Base-by-base conservation (phyloP, 805 yeast species). In the Candida patagonica region DNA sequence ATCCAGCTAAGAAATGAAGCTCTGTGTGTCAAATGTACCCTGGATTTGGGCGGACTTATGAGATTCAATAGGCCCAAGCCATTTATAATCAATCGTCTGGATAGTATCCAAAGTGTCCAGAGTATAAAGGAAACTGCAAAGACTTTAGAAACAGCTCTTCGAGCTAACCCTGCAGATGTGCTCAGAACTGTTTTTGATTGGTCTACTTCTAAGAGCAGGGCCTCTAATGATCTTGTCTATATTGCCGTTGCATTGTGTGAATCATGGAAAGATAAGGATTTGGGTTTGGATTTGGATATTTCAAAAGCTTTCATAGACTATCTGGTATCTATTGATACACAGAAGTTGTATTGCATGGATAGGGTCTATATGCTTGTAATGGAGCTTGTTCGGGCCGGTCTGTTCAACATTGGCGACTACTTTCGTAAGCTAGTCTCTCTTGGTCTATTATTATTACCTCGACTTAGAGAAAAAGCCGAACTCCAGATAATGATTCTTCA, bases 391-490 rank as follows among this genome's bases (percentile, higher is more conserved):
- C 70, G 67, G 30, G 48, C 67, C 40, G 70, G 70, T 34, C 56
- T 80, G 19, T 67, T 81, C 19, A 59, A 73, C 2, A 65, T 78
- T 12, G 75, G 81, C 1, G 70, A 81, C 1, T 89, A 89, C 52
- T 66, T 88, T 42, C 66, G 96, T 51, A 75, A 78, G 49, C 63
- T 88, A 26, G 87, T 89, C 33, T 85, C 96, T 7, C 78, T 92
- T 1, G 98, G 96, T 4, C 67, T 86, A 1, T 73, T 88, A 34
- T 85, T 82, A 57, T 58, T 76, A 9, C 61, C 67, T 2, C 68
- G 73, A 6, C 72, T 74, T 4, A 30, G 35, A 13, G 25, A 34
- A 6, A 30, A 36, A 16, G 46, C 46, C 15, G 66, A 66, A 6
- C 57, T 61, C 21, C 79, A 78, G 37, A 67, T 51, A 66, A 52